Conservation (phyloP, 805 yeast genomes). For the Metschnikowia hibisci region DNA sequence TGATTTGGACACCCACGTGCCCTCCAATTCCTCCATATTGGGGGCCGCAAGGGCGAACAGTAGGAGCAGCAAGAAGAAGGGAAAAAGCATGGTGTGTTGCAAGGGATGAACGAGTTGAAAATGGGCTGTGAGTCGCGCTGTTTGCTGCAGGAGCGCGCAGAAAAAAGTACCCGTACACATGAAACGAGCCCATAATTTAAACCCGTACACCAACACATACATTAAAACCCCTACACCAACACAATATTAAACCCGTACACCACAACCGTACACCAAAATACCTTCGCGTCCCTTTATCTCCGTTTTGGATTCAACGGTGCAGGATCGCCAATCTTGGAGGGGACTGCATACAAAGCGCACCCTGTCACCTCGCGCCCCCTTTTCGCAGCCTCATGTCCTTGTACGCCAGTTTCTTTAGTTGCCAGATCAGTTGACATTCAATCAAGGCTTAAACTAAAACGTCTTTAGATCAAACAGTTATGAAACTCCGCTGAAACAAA, state of each 20-base stretch:
- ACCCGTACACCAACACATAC: not conserved
- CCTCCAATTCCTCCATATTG: slow-evolving; percentile 51
- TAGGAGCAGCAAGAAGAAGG: slow-evolving; percentile 8
- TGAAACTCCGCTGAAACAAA: too few relatives aligned
- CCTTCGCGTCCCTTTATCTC: too few relatives aligned
- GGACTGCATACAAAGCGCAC: not conserved
- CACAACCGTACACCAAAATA: not conserved
- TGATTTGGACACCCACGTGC: slow-evolving; percentile 95
- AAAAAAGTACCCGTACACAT: not conserved
- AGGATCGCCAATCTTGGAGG: not conserved
- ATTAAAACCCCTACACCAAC: not conserved
- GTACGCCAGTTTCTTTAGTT: not conserved
- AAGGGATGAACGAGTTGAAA: not conserved
- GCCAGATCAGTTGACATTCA: too few relatives aligned
- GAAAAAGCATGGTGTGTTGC: slow-evolving; percentile 1
- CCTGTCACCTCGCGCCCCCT: slow-evolving; percentile 2
- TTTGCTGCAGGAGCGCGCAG: not conserved
- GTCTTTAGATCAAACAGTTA: too few relatives aligned
- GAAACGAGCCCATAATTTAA: not conserved
- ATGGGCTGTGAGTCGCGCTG: slow-evolving; percentile 3
- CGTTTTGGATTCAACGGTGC: too few relatives aligned
- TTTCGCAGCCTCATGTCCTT: slow-evolving; percentile 3
- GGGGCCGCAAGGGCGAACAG: slow-evolving; percentile 27
- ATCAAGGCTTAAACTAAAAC: too few relatives aligned
- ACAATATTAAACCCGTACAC: not conserved